A percentile compares a stretch with the other conserved stretches of the same genome.
These are phyloP conservation scores for Crepidotus variabilis DNA, from an alignment of 768 basidiomycete species.

Conservation along the genomic window DNA sequence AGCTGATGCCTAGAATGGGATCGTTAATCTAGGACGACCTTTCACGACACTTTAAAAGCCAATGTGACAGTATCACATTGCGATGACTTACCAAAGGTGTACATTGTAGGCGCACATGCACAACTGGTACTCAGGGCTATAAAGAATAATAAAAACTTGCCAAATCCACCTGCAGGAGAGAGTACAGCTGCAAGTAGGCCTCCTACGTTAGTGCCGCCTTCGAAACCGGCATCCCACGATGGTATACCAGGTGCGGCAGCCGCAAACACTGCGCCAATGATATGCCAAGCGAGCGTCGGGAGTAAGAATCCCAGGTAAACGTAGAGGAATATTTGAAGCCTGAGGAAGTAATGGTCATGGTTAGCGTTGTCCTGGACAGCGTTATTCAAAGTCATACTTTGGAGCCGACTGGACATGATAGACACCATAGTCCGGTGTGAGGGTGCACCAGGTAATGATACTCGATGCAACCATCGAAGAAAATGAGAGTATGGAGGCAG, in stretches of 20 bases:
- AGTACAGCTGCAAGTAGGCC: conserved; percentile 63
- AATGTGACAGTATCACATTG: neutral
- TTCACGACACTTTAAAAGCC: neutral
- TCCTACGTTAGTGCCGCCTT: conserved; percentile 50
- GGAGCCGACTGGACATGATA: too few relatives aligned
- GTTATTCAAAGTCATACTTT: too few relatives aligned
- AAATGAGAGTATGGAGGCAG: too few relatives aligned
- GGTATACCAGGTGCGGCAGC: conserved; percentile 54
- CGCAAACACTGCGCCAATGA: conserved; percentile 68
- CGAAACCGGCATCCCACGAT: conserved; percentile 53
- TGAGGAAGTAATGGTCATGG: conserved; percentile 15
- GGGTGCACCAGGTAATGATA: too few relatives aligned
- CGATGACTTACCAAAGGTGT: conserved; percentile 51
- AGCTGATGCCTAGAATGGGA: conserved; percentile 39
- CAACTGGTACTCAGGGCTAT: conserved; percentile 72
- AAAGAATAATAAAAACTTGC: conserved; percentile 68
- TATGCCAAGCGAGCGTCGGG: conserved; percentile 38
- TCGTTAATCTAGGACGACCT: neutral
- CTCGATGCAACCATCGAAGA: too few relatives aligned
- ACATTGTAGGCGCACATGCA: conserved; percentile 75
- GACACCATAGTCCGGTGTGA: too few relatives aligned
- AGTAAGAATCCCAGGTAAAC: conserved; percentile 62
- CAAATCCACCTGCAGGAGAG: conserved; percentile 59
- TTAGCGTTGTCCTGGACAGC: neutral
- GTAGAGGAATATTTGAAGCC: conserved; percentile 56